Conservation (phyloP, 495 filamentous ascomycete genomes). For the Aspergillus sclerotioniger region DNA sequence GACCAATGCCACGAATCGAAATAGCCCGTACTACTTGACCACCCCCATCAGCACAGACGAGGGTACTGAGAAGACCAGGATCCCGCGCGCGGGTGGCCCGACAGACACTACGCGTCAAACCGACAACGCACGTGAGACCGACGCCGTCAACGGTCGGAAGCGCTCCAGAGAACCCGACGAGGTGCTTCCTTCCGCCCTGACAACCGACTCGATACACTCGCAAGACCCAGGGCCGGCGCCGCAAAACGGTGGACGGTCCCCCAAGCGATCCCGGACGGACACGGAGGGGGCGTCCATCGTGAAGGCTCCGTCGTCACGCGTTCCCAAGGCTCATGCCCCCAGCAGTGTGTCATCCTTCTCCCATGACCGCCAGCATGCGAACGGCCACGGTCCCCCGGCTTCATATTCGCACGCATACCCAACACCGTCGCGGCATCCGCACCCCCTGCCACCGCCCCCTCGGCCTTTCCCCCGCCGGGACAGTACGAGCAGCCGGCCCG, state of each 20-base stretch:
- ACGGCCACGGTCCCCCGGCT: constrained; percentile 17
- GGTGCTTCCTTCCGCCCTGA: constrained; percentile 9
- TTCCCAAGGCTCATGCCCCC: constrained; percentile 6
- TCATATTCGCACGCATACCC: constrained; percentile 6
- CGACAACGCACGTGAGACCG: constrained; percentile 15
- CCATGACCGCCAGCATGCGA: constrained; percentile 15
- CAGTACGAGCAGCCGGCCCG: constrained; percentile 11
- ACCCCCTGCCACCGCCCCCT: constrained; percentile 15
- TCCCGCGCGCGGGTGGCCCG: constrained; percentile 28
- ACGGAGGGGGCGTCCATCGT: constrained; percentile 18
- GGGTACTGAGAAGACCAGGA: constrained; percentile 33
- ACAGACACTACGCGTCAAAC: constrained; percentile 15
- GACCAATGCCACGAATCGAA: constrained; percentile 55
- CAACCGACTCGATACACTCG: constrained; percentile 8
- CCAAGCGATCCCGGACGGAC: constrained; percentile 41
- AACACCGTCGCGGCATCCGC: constrained; percentile 16
- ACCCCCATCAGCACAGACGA: constrained; percentile 31
- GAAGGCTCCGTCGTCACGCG: constrained; percentile 2
- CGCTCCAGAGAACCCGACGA: constrained; percentile 46
- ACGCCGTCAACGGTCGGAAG: constrained; percentile 34
- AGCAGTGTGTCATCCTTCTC: constrained; percentile 12
- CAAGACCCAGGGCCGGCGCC: constrained; percentile 11
- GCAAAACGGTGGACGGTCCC: constrained; percentile 34
- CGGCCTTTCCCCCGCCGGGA: constrained; percentile 20
- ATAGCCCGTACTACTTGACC: constrained; percentile 44